Percentiles rank a stretch among this genome's conserved stretches.
These are phyloP conservation scores for Phytophthora pseudosyringae DNA, from an alignment of 352 stramenopile genomes.

Conservation along the genomic window DNA sequence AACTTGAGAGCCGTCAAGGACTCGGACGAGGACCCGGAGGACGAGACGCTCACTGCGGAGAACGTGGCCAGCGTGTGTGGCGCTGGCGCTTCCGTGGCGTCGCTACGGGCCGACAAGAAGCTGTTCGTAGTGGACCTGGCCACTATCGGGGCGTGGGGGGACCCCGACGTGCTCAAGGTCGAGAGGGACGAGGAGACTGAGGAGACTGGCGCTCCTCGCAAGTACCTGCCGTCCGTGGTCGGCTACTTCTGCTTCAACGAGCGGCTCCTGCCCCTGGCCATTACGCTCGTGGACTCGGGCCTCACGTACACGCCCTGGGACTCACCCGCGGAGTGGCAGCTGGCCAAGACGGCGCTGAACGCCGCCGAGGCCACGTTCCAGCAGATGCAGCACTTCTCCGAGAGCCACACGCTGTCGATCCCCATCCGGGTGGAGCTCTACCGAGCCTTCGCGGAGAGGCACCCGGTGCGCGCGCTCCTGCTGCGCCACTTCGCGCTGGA, in stretches of 20 bases:
- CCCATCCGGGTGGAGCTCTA: constrained; percentile 55
- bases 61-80: constrained; percentile 47
- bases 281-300: constrained; percentile 44
- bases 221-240: constrained; percentile 50
- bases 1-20: constrained; percentile 36
- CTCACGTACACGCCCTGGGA: constrained; percentile 61
- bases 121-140: constrained; percentile 51
- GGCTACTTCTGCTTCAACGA: constrained; percentile 52
- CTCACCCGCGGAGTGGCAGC: constrained; percentile 44
- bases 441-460: constrained; percentile 36
- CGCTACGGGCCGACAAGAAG: constrained; percentile 26
- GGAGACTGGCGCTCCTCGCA: constrained; percentile 8
- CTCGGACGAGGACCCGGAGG: constrained; percentile 15
- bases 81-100: constrained; percentile 11
- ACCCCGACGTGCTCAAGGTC: constrained; percentile 9
- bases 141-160: constrained; percentile 39
- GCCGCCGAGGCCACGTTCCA: constrained; percentile 51
- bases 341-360: constrained; percentile 61
- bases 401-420: constrained; percentile 56
- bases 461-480: constrained; percentile 48
- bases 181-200: constrained; percentile 22
- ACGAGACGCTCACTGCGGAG: constrained; percentile 33
- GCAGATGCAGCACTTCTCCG: constrained; percentile 59
- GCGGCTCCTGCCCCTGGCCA: constrained; percentile 52
- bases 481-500: constrained; percentile 44